A percentile compares a stretch with the other conserved stretches of the same genome.
These are phyloP conservation scores for Microcera coccophila DNA, from an alignment of 2,329 filamentous ascomycete species.

Conservation along the genomic window DNA sequence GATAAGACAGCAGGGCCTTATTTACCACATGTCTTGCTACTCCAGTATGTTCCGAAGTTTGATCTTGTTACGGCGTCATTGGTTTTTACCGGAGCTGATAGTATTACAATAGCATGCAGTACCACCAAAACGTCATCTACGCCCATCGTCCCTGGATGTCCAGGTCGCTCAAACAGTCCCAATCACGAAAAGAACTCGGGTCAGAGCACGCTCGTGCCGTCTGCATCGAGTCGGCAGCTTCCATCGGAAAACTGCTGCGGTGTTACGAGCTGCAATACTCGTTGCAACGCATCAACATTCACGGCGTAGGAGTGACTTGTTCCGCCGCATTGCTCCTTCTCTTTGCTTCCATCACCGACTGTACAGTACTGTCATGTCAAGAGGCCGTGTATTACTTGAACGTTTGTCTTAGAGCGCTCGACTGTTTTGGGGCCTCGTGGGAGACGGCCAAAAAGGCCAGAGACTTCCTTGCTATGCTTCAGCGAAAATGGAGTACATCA, in stretches of 20 bases:
- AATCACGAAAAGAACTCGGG: slow-evolving; percentile 1
- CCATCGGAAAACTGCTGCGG: slow-evolving; percentile 3
- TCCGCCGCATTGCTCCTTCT: slow-evolving; percentile 5
- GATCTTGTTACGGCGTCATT: neutral
- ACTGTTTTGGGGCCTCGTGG: slow-evolving; percentile 20
- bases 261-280: slow-evolving; percentile 1
- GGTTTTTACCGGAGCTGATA: neutral
- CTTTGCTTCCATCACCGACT: slow-evolving; percentile 1
- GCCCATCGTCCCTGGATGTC: slow-evolving; percentile 5
- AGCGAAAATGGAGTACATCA: slow-evolving; percentile 22
- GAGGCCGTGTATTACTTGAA: too few relatives aligned
- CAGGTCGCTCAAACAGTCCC: slow-evolving; percentile 1
- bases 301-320: slow-evolving; percentile 1
- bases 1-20: neutral
- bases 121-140: slow-evolving; percentile 1
- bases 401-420: slow-evolving; percentile 23
- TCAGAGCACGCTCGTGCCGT: slow-evolving; percentile 3
- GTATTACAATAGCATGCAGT: slow-evolving; percentile 1
- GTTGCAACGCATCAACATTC: slow-evolving; percentile 1
- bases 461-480: slow-evolving; percentile 22
- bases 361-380: too few relatives aligned
- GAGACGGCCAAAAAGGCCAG: slow-evolving; percentile 22
- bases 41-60: slow-evolving; percentile 2
- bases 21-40: slow-evolving; percentile 4
- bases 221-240: slow-evolving; percentile 2